A percentile compares a stretch with the other conserved stretches of the same genome.
phyloP scores from a whole-genome alignment of 345 rosid genomes.

The Melaleuca quinquenervia region DNA sequence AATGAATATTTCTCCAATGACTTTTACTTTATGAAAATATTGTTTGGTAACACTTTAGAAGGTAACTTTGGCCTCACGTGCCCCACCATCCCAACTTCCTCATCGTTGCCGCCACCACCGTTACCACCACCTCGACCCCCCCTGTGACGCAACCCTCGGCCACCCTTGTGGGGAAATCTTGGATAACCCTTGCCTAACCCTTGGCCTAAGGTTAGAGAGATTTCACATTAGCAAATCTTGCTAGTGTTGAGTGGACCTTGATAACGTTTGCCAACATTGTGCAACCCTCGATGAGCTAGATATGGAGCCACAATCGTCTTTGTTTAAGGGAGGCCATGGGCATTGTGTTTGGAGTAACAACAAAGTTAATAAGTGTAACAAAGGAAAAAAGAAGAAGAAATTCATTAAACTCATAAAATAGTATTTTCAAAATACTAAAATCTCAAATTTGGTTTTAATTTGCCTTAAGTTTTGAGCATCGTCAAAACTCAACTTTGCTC shows the following conservation, averaged over 20 bases:
- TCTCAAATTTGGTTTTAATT: neutral
- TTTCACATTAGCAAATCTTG: neutral
- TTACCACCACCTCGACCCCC: neutral
- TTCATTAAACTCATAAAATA: neutral
- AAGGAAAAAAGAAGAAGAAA: neutral
- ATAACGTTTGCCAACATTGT: neutral
- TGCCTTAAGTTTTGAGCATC: neutral
- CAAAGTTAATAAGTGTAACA: neutral
- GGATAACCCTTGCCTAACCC: neutral
- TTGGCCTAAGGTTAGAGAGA: neutral
- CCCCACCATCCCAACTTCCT: neutral
- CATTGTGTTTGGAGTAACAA: neutral
- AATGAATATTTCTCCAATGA: neutral
- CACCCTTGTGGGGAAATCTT: neutral
- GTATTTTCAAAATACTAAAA: neutral
- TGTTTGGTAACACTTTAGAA: neutral
- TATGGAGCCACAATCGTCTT: neutral
- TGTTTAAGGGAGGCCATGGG: neutral
- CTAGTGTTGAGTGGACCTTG: neutral
- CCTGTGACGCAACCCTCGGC: neutral
- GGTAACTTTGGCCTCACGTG: neutral
- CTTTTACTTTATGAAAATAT: neutral
- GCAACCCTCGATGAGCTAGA: neutral
- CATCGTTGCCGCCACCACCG: neutral
- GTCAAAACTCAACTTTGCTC: neutral